Conservation (phyloP, 2,329 filamentous ascomycete species). For the Fusarium albidum region DNA sequence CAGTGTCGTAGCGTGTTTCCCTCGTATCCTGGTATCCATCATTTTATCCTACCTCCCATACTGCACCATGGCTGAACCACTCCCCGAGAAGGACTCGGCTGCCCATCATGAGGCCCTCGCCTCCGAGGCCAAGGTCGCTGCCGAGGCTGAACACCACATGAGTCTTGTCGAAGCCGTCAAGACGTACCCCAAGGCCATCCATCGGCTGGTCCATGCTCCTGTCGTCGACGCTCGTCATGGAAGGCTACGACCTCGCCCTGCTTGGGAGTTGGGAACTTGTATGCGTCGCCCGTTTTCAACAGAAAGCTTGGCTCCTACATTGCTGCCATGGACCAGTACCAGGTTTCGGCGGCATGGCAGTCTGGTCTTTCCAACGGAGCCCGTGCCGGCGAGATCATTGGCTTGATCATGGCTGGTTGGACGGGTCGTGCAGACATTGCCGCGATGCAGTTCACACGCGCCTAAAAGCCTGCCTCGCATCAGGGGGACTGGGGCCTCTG, state of each 20-base stretch:
- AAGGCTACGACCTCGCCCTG: constrained; percentile 60
- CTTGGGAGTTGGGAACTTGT: constrained; percentile 59
- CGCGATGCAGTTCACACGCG: too few relatives aligned
- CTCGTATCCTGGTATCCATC: too few relatives aligned
- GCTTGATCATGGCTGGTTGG: constrained; percentile 62
- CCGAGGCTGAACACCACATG: constrained; percentile 53
- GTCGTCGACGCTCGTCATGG: constrained; percentile 58
- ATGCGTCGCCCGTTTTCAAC: constrained; percentile 55
- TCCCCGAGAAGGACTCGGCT: constrained; percentile 32
- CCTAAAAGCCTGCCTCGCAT: too few relatives aligned
- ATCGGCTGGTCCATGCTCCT: constrained; percentile 57
- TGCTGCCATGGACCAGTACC: constrained; percentile 48
- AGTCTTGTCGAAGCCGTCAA: constrained; percentile 50
- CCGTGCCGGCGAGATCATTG: constrained; percentile 62
- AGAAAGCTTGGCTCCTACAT: constrained; percentile 54
- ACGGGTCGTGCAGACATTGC: too few relatives aligned
- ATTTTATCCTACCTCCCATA: not conserved
- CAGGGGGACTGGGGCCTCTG: too few relatives aligned
- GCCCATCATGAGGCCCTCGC: constrained; percentile 41
- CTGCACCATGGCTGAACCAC: constrained; percentile 41
- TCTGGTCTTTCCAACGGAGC: constrained; percentile 63
- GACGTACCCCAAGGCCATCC: constrained; percentile 56
- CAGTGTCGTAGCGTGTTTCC: too few relatives aligned
- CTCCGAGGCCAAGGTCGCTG: constrained; percentile 51
- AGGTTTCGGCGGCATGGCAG: constrained; percentile 65